phyloP scores from a whole-genome alignment of 345 rosid species.

The Moricandia moricandioides region DNA sequence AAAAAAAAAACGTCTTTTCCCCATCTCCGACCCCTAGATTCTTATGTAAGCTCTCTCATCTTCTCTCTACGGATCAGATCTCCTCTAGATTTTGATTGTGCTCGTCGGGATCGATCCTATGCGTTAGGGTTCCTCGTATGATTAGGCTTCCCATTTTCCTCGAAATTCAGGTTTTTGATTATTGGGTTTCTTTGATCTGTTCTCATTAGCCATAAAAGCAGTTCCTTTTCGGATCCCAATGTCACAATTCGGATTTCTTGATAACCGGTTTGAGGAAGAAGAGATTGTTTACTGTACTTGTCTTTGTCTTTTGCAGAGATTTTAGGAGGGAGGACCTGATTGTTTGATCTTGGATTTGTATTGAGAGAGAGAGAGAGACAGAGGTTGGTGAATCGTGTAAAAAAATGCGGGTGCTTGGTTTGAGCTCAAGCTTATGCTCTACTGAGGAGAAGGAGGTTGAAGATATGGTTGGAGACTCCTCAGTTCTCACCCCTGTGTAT shows the following conservation, averaged over 20 bases:
- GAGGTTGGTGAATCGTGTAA: background rate
- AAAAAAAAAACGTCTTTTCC: background rate
- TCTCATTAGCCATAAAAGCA: background rate
- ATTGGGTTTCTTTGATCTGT: conserved; percentile 9
- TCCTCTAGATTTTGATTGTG: background rate
- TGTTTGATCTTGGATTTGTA: background rate
- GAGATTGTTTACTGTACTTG: background rate
- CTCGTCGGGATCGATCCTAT: background rate
- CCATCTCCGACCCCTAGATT: conserved; percentile 7
- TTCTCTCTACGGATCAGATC: background rate
- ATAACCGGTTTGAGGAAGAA: background rate
- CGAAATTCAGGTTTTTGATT: background rate
- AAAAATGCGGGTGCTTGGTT: conserved; percentile 76
- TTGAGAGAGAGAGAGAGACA: background rate
- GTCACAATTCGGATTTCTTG: background rate
- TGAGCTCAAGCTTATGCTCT: conserved; percentile 51
- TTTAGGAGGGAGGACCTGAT: conserved; percentile 6
- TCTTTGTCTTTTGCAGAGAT: background rate
- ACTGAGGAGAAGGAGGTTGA: conserved; percentile 44
- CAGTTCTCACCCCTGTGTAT: conserved; percentile 44
- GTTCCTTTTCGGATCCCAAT: background rate
- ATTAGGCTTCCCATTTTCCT: background rate
- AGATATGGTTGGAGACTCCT: conserved; percentile 32
- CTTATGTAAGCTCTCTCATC: conserved; percentile 28
- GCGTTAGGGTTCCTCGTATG: conserved; percentile 10